phyloP scores from a whole-genome alignment of 768 basidiomycete genomes.

The Naganishia kalamii region DNA sequence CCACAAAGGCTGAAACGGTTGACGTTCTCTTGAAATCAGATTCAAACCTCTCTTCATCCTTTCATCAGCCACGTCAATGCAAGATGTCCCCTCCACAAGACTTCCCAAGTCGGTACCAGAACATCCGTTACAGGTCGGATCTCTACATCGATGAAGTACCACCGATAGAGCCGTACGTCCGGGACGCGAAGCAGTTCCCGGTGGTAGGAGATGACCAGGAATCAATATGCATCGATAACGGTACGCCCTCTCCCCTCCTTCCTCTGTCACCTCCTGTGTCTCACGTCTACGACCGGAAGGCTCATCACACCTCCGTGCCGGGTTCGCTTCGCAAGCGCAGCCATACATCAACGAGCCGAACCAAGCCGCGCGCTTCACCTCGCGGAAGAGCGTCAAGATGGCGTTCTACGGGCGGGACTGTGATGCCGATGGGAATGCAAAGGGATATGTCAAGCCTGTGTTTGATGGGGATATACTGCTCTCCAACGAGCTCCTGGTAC shows the following conservation, averaged over 20 bases:
- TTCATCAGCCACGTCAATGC: no score
- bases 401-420: constrained; percentile 81
- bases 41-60: no score
- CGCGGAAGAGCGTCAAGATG: constrained; percentile 76
- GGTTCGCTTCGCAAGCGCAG: constrained; percentile 60
- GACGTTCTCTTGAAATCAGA: no score
- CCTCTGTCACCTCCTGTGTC: background rate
- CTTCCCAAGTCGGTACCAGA: background rate
- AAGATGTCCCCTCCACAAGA: no score
- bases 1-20: no score
- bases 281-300: constrained; percentile 42
- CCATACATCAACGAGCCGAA: constrained; percentile 63
- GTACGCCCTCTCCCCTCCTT: background rate
- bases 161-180: background rate
- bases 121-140: constrained; percentile 13
- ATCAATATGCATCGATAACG: constrained; percentile 15
- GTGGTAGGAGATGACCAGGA: background rate
- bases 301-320: constrained; percentile 72
- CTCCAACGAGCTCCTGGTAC: constrained; percentile 86
- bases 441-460: constrained; percentile 68
- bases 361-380: constrained; percentile 78
- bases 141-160: constrained; percentile 11
- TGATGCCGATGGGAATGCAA: constrained; percentile 76
- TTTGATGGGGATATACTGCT: constrained; percentile 92
- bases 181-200: background rate